These are phyloP conservation scores for Curvularia spicifera DNA, from an alignment of 2,329 filamentous ascomycete genomes.

Conservation along the genomic window DNA sequence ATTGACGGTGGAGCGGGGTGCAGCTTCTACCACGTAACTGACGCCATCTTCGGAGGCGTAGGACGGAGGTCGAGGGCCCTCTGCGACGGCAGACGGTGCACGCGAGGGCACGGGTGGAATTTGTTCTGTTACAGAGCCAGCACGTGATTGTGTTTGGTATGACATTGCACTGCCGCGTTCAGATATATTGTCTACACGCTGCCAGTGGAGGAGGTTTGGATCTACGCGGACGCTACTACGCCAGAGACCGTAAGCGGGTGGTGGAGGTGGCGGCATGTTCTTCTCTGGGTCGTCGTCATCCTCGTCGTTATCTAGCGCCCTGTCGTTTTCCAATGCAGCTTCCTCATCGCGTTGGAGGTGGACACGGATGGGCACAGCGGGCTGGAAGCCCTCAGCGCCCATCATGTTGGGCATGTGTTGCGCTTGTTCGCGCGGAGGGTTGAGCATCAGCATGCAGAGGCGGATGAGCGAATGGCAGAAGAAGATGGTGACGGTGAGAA, in stretches of 20 bases:
- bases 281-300: conserved; percentile 29
- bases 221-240: conserved; percentile 81
- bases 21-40: conserved; percentile 72
- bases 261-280: conserved; percentile 50
- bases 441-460: conserved; percentile 70
- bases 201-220: conserved; percentile 82
- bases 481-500: conserved; percentile 75
- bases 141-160: conserved; percentile 6
- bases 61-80: conserved; percentile 67
- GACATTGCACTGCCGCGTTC: conserved; percentile 13
- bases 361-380: conserved; percentile 76
- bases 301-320: conserved; percentile 48
- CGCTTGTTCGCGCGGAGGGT: conserved; percentile 44
- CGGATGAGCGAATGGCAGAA: conserved; percentile 81
- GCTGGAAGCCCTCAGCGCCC: conserved; percentile 70
- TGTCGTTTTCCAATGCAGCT: conserved; percentile 58
- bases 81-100: background rate
- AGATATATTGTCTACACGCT: conserved; percentile 57
- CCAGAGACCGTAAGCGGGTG: conserved; percentile 87
- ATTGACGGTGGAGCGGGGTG: conserved; percentile 44
- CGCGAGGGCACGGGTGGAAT: background rate
- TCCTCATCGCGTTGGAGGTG: conserved; percentile 78
- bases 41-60: conserved; percentile 79
- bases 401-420: conserved; percentile 57
- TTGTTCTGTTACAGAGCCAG: conserved; percentile 7